Conservation (phyloP, 805 yeast genomes). For the Cyberlindnera euphorbiae region DNA sequence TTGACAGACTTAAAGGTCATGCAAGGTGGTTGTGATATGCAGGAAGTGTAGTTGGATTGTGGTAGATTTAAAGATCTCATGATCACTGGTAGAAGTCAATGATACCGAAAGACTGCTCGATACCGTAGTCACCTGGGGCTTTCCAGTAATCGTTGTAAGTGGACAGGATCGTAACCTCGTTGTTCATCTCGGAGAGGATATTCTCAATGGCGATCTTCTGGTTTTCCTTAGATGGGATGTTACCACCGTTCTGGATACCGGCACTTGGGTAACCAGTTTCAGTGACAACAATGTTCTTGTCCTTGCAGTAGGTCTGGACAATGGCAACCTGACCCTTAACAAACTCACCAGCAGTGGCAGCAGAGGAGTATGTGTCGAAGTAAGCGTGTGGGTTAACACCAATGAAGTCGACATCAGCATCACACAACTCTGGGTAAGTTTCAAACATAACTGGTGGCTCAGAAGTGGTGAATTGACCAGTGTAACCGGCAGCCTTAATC, state of each 20-base stretch:
- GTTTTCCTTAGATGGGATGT: constrained; percentile 62
- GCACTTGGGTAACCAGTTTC: constrained; percentile 88
- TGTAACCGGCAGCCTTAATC: constrained; percentile 66
- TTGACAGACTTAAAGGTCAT: not conserved
- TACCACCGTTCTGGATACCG: constrained; percentile 67
- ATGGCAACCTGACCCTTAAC: constrained; percentile 56
- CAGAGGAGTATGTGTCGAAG: constrained; percentile 59
- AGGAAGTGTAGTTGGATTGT: too few species aligned
- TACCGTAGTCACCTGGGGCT: constrained; percentile 71
- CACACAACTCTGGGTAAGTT: constrained; percentile 63
- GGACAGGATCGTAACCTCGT: constrained; percentile 66
- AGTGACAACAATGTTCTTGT: constrained; percentile 54
- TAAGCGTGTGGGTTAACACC: constrained; percentile 87
- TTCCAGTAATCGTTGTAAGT: constrained; percentile 89
- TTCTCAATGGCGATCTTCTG: constrained; percentile 65
- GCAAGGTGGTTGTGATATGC: too few species aligned
- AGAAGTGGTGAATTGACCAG: constrained; percentile 74
- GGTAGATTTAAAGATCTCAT: too few species aligned
- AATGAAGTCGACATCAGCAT: constrained; percentile 67
- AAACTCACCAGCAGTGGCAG: constrained; percentile 68
- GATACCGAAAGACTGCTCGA: constrained; percentile 85
- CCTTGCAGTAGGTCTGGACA: constrained; percentile 51
- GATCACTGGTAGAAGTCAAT: constrained; percentile 27
- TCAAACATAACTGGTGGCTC: constrained; percentile 83
- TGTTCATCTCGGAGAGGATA: constrained; percentile 53